Percentiles rank a stretch among this genome's conserved stretches.
Evolutionary conservation across 169 alveolate genomes (phyloP).

Genomic region (Cryptosporidium baileyi): DNA sequence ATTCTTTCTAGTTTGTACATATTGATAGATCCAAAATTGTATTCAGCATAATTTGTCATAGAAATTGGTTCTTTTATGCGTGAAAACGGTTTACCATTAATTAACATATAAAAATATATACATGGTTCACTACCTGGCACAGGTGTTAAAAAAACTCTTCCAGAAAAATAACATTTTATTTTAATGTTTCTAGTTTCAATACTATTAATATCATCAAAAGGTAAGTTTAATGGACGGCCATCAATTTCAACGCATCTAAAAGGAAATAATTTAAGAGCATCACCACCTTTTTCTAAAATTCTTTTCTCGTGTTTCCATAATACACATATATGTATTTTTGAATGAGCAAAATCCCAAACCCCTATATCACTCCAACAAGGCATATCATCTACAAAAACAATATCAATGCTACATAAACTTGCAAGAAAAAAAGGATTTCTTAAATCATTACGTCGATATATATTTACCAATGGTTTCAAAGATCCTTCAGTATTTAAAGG

Average conservation of each 20-base stretch:
- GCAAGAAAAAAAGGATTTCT: conserved; percentile 27
- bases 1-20: conserved; percentile 9
- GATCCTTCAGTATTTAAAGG: conserved; percentile 31
- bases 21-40: not conserved
- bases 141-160: conserved; percentile 59
- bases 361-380: conserved; percentile 65
- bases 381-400: conserved; percentile 15
- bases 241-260: conserved; percentile 17
- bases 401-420: conserved; percentile 25
- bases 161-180: conserved; percentile 37
- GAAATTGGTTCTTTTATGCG: conserved; percentile 10
- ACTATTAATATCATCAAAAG: not conserved
- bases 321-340: conserved; percentile 54
- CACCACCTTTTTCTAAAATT: conserved; percentile 19
- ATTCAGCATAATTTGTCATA: not conserved
- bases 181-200: conserved; percentile 1
- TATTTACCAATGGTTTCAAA: conserved; percentile 22
- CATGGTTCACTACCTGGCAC: conserved; percentile 64
- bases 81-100: conserved; percentile 62
- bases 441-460: conserved; percentile 15
- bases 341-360: conserved; percentile 61
- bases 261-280: conserved; percentile 45
- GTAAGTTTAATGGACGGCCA: conserved; percentile 23
- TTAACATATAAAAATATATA: conserved; percentile 36
- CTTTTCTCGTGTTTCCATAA: conserved; percentile 50